Conservation (phyloP, 495 filamentous ascomycete species). For the Daldinia concentrica region DNA sequence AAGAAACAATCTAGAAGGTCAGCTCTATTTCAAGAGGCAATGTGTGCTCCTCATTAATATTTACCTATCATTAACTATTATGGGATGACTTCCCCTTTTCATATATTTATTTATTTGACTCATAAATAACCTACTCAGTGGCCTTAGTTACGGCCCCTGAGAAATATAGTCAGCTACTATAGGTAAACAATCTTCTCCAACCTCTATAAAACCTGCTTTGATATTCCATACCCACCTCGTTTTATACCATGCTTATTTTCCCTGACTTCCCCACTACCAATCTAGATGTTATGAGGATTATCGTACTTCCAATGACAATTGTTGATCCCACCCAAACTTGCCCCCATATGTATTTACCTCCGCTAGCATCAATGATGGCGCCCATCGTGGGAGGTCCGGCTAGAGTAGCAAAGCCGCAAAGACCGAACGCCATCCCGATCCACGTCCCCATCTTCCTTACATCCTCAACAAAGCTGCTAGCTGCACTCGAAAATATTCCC, state of each 20-base stretch:
- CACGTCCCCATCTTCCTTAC: slow-evolving; percentile 56
- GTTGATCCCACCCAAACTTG: slow-evolving; percentile 53
- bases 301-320: slow-evolving; percentile 24
- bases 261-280: neutral
- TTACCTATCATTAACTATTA: slow-evolving; percentile 18
- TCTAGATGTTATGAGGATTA: slow-evolving; percentile 23
- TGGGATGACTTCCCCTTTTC: neutral
- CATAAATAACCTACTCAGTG: neutral
- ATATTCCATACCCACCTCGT: neutral
- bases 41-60: neutral
- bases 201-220: no score
- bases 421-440: slow-evolving; percentile 56
- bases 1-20: neutral
- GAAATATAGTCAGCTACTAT: neutral
- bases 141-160: neutral
- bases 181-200: no score
- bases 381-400: slow-evolving; percentile 57
- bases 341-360: slow-evolving; percentile 50
- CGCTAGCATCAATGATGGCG: slow-evolving; percentile 52
- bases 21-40: neutral
- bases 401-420: slow-evolving; percentile 53
- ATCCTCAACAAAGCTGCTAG: slow-evolving; percentile 52
- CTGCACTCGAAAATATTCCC: slow-evolving; percentile 51
- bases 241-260: neutral
- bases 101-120: neutral